Percentiles rank a stretch among this genome's conserved stretches.
phyloP scores from a whole-genome alignment of 768 basidiomycete species.

The Porphyrellus cyaneotinctus region DNA sequence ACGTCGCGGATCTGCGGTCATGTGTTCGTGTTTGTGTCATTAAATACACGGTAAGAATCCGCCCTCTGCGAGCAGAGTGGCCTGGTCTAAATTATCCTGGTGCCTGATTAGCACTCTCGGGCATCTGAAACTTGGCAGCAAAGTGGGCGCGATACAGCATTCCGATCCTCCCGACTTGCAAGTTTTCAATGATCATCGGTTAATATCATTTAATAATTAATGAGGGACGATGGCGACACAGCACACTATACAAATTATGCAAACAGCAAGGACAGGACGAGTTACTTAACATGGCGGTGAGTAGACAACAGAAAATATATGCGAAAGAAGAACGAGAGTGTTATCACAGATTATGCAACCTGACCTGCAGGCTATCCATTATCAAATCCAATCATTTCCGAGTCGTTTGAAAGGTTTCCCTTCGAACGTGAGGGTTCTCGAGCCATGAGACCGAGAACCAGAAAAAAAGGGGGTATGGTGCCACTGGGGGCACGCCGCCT shows the following conservation, averaged over 20 bases:
- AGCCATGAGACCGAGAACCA: not conserved
- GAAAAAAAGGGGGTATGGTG: not conserved
- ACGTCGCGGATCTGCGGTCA: no score
- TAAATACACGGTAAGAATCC: no score
- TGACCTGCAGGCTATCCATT: constrained; percentile 5
- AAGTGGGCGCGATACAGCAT: no score
- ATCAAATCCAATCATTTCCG: not conserved
- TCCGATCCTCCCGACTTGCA: not conserved
- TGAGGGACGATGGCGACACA: not conserved
- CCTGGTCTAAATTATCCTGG: no score
- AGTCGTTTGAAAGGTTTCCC: not conserved
- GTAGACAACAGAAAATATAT: not conserved
- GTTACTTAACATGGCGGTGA: not conserved
- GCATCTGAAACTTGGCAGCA: no score
- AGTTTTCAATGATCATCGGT: not conserved
- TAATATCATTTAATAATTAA: not conserved
- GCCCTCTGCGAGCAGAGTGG: no score
- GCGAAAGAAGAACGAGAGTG: not conserved
- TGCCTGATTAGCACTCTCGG: no score
- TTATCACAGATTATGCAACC: not conserved
- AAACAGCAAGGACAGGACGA: constrained; percentile 1
- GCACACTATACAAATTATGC: not conserved
- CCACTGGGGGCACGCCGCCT: constrained; percentile 11
- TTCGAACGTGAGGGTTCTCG: not conserved
- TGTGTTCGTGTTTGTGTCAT: no score